Base-by-base conservation (phyloP, 352 stramenopile genomes). In the Phytophthora pinifolia region DNA sequence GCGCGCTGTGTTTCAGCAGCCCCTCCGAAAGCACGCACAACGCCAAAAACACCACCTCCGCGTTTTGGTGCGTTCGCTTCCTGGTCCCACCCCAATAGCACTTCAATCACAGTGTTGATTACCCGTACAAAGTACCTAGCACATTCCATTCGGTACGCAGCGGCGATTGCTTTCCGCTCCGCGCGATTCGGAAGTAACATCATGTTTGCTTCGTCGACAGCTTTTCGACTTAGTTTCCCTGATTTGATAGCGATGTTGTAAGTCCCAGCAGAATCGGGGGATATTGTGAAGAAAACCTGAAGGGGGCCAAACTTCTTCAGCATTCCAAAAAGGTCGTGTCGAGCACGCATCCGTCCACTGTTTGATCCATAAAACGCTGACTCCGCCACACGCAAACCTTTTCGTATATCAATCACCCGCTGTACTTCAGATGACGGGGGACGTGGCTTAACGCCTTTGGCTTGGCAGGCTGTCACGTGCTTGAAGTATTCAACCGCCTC, bases 221-320 rank as follows among this genome's bases (percentile, higher is more conserved):
- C 20, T 22, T 22, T 22, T 22, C 3, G 20, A 22, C 20, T 22
- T 22, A 22, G 20, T 22, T 22, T 1, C 20, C 20, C 20, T 22
- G 20, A 22, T 3, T 22, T 22, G 3, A 22, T 22, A 22, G 20
- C 20, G 20, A 27, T 27, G 4, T 27, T 27, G 4, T 27, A 25
- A 1, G 20, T 25, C 20, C 20, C 20, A 25, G 20, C 20, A 25
- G 20, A 25, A 25, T 25, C 20, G 20, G 20, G 20, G 3, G 58
- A 72, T 3, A 65, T 37, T 0, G 53, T 72, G 15, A 72, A 65
- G n/a, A 72, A 68, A 0, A 72, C 6, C 9, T 72, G 63, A 0
- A 62, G 20, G 6, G 58, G 47, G 0, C 58, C 58, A 10, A 68
- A 62, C 8, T 45, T 31, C 14, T 59, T 51, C 5, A 72, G 29